Percentiles rank a stretch among this genome's conserved stretches.
Conservation (phyloP, 2,329 filamentous ascomycete genomes). For the Ploettnerulaceae sp. region DNA sequence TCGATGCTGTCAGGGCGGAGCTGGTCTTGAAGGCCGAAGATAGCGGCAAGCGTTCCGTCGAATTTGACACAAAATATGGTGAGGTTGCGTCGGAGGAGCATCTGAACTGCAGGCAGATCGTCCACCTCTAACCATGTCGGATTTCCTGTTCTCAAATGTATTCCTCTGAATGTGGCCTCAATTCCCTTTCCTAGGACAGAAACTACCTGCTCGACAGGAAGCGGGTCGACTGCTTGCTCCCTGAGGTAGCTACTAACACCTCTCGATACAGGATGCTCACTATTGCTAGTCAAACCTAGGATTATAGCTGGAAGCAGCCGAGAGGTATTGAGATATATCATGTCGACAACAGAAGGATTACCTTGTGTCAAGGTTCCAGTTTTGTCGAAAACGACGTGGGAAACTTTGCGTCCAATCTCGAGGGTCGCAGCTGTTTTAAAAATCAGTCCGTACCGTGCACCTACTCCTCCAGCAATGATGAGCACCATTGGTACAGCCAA, state of each 20-base stretch:
- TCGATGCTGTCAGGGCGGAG: constrained; percentile 40
- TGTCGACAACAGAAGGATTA: constrained; percentile 41
- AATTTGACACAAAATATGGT: constrained; percentile 47
- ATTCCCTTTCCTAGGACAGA: constrained; percentile 41
- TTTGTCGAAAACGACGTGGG: constrained; percentile 74
- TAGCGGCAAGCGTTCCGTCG: constrained; percentile 35
- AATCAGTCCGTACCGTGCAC: constrained; percentile 54
- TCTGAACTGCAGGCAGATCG: constrained; percentile 33
- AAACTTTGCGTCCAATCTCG: constrained; percentile 55
- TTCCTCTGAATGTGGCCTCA: constrained; percentile 33
- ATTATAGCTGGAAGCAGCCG: background rate
- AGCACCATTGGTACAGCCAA: constrained; percentile 72
- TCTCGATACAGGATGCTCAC: constrained; percentile 27
- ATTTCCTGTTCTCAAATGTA: constrained; percentile 45
- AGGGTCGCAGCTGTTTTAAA: constrained; percentile 63
- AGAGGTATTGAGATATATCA: constrained; percentile 32
- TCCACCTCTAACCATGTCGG: constrained; percentile 43
- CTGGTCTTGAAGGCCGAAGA: constrained; percentile 45
- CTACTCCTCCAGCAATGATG: constrained; percentile 63
- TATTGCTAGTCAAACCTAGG: constrained; percentile 34
- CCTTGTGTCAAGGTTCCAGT: constrained; percentile 73
- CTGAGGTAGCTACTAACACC: constrained; percentile 36
- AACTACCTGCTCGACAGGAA: constrained; percentile 33
- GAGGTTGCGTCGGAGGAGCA: constrained; percentile 35
- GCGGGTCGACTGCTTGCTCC: constrained; percentile 15